Base-by-base conservation (phyloP, 306 rosid species). In the Notholithocarpus densiflorus region DNA sequence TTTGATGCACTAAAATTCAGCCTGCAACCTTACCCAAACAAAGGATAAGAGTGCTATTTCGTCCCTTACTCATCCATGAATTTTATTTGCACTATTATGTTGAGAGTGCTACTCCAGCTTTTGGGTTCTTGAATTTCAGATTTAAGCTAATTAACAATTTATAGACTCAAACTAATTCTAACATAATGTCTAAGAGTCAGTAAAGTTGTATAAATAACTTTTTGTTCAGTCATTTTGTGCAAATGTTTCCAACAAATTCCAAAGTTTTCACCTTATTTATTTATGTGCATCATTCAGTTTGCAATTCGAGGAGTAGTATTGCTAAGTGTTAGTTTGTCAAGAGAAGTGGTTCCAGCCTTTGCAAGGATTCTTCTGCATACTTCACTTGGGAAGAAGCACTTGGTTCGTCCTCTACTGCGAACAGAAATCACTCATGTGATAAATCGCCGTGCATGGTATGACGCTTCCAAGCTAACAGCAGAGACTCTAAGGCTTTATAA, bases 321-420 rank as follows among this genome's bases (percentile, higher is more conserved):
- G 84, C 88, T 94, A 77, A 86, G 87, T 68, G 97, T 90, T 81
- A 88, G 91, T 85, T 88, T 94, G 80, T 86, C 97, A 37, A 90
- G 97, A 85, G 97, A 92, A 81, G 92, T 94, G 62, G 97, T 94
- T 82, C 98, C 98, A 62, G 87, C 92, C 77, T 92, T 94, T 86
- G 98, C 97, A 23, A 92, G 97, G 85, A 94, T 94, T 82, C 92
- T 92, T 72, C 80, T 94, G 77, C 93, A 93, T 64, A 92, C 98
- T 51, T 91, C 97, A 71, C 97, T 92, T 26, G 98, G 98, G 71
- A 94, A 92, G 86, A 92, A 92, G 87, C 97, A 94, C 81, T 78
- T 92, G 83, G 98, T 94, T 73, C 96, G 96, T 56, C 94, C 98
- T 71, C 83, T 94, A 56, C 85, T 94, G 43, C 90, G 98, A 77